Conservation (phyloP, 2,329 filamentous ascomycete species). For the Arthroderma sp. region DNA sequence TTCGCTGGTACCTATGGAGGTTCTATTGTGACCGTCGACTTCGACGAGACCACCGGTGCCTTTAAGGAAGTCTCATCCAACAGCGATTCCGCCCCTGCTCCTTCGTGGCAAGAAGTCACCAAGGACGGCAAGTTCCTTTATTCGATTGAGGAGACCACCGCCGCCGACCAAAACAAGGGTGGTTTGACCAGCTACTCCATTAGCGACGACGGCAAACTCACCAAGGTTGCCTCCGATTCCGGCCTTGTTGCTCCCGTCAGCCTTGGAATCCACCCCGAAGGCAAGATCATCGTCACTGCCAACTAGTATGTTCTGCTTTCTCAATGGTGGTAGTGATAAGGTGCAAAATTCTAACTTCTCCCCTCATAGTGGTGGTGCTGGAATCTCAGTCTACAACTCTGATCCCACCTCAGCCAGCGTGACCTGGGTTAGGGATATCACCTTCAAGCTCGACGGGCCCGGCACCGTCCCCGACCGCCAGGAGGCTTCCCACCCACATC, state of each 20-base stretch:
- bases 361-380: constrained; percentile 4
- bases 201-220: constrained; percentile 4
- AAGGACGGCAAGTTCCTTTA: constrained; percentile 6
- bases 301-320: constrained; percentile 6
- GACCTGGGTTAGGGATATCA: constrained; percentile 13
- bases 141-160: constrained; percentile 6
- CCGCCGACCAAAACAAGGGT: constrained; percentile 2
- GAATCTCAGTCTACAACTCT: constrained; percentile 6
- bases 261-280: constrained; percentile 5
- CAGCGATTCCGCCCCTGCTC: constrained; percentile 3
- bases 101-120: constrained; percentile 8
- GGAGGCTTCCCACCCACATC: constrained; percentile 45
- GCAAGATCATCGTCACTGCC: constrained; percentile 7
- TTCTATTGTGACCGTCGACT: constrained; percentile 5
- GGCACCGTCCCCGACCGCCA: constrained; percentile 33
- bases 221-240: constrained; percentile 3
- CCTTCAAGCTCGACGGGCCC: constrained; percentile 19
- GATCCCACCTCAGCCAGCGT: constrained; percentile 4
- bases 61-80: constrained; percentile 3
- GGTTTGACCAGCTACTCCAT: constrained; percentile 9
- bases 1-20: constrained; percentile 7
- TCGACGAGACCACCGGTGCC: constrained; percentile 5
- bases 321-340: background rate
- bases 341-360: no score
- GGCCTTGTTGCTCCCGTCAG: constrained; percentile 4